These are phyloP conservation scores for Ophiostoma montium DNA, from an alignment of 2,329 filamentous ascomycete species.

Conservation along the genomic window DNA sequence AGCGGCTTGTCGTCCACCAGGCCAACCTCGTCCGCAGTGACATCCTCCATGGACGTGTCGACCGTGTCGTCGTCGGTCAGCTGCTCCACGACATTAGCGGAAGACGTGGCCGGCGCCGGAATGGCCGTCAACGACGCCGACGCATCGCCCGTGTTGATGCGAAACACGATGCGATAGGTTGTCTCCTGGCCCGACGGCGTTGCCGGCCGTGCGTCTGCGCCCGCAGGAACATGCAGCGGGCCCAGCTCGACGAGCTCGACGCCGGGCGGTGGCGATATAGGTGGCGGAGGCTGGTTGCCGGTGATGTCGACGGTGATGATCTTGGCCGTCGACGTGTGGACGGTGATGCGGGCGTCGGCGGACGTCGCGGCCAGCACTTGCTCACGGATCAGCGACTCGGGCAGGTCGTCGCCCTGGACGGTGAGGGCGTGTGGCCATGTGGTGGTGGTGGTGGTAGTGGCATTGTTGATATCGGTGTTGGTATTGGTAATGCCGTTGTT, in stretches of 20 bases:
- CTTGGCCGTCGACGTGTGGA: constrained; percentile 44
- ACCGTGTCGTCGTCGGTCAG: constrained; percentile 16
- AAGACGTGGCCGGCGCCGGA: not conserved
- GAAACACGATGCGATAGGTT: constrained; percentile 45
- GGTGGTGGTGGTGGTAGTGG: too few species aligned
- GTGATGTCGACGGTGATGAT: constrained; percentile 51
- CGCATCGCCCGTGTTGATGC: constrained; percentile 18
- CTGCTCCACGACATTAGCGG: constrained; percentile 10
- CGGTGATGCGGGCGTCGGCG: constrained; percentile 41
- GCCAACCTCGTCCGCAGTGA: not conserved
- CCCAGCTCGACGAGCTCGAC: constrained; percentile 44
- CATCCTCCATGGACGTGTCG: not conserved
- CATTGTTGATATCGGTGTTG: too few species aligned
- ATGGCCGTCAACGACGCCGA: not conserved
- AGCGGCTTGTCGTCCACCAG: not conserved
- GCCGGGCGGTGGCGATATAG: constrained; percentile 40
- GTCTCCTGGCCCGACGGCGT: constrained; percentile 9
- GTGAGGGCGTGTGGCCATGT: too few species aligned
- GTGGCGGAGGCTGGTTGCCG: constrained; percentile 35
- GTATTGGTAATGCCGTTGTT: too few species aligned
- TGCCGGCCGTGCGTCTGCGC: constrained; percentile 12
- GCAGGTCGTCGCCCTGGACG: constrained; percentile 23
- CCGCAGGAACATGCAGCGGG: constrained; percentile 12
- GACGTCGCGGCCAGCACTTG: constrained; percentile 42
- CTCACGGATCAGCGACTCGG: constrained; percentile 33